phyloP scores from a whole-genome alignment of 2,329 filamentous ascomycete species.

The Neodidymelliopsis sp. region DNA sequence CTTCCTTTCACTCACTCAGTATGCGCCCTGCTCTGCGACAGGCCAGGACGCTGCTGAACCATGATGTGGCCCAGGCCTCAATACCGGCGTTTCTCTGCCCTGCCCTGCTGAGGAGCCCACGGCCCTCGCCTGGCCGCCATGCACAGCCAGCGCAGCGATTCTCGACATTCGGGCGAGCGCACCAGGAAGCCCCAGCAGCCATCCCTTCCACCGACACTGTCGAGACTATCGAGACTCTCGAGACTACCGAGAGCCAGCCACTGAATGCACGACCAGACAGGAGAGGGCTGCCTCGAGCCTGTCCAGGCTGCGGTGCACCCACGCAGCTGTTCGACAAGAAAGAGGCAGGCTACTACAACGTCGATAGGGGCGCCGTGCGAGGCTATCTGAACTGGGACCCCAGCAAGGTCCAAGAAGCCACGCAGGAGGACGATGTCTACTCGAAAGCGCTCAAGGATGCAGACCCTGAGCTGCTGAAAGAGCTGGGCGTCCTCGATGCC shows the following conservation, averaged over 20 bases:
- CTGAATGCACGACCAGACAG: conserved; percentile 1
- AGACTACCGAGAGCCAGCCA: conserved; percentile 4
- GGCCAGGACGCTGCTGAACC: conserved; percentile 36
- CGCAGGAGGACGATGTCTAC: conserved; percentile 48
- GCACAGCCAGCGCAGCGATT: conserved; percentile 26
- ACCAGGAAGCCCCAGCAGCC: conserved; percentile 25
- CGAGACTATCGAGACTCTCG: no score
- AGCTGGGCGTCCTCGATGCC: conserved; percentile 40
- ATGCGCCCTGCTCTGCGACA: conserved; percentile 45
- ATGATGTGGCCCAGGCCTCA: conserved; percentile 32
- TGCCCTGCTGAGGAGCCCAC: conserved; percentile 35
- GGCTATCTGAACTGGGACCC: conserved; percentile 44
- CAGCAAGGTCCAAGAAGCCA: conserved; percentile 24
- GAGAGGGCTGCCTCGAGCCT: conserved; percentile 58
- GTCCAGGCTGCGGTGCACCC: conserved; percentile 69
- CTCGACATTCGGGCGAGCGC: conserved; percentile 31
- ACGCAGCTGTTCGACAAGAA: conserved; percentile 63
- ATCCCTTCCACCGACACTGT: conserved; percentile 14
- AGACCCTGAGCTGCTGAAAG: conserved; percentile 36
- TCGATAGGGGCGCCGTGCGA: conserved; percentile 57
- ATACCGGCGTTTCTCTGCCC: conserved; percentile 48
- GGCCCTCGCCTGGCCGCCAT: conserved; percentile 17
- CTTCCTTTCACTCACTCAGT: conserved; percentile 18
- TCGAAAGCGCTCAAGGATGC: conserved; percentile 44
- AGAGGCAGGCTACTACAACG: conserved; percentile 66